Evolutionary conservation across 768 basidiomycete species (phyloP).

Genomic region (Cubamyces lactineus): DNA sequence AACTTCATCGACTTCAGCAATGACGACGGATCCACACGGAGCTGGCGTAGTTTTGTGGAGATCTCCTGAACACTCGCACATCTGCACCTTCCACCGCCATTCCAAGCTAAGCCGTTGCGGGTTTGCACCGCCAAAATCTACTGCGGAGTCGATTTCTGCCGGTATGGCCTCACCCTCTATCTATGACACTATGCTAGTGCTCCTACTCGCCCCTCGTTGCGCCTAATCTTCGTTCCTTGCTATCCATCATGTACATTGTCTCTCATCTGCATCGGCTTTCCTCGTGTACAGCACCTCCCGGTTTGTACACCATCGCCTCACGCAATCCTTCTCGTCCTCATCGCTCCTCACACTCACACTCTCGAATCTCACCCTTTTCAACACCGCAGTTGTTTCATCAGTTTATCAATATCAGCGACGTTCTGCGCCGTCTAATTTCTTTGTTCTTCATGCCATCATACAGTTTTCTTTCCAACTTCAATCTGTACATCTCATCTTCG

Average conservation of each 20-base stretch:
- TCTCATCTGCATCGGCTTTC: background rate
- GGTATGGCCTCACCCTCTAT: background rate
- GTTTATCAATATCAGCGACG: constrained; percentile 5
- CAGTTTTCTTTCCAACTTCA: background rate
- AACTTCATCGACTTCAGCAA: constrained; percentile 70
- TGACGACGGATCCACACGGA: constrained; percentile 46
- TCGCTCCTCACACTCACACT: background rate
- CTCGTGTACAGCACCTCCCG: constrained; percentile 6
- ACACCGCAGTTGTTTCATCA: constrained; percentile 11
- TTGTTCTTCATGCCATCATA: background rate
- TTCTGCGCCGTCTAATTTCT: constrained; percentile 14
- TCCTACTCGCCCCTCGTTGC: background rate
- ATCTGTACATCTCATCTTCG: constrained; percentile 3
- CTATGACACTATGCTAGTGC: constrained; percentile 7
- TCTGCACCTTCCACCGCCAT: background rate
- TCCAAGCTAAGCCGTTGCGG: background rate
- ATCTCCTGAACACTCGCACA: constrained; percentile 34
- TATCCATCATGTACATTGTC: background rate
- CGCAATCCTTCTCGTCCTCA: background rate
- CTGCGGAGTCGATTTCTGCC: background rate
- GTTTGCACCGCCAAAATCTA: background rate
- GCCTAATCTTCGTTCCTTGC: constrained; percentile 10
- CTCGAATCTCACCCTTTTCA: background rate
- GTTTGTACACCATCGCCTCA: constrained; percentile 4
- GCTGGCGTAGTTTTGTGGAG: constrained; percentile 69